Evolutionary conservation across 2,329 filamentous ascomycete genomes (phyloP), one percentile per base, ranked within the genome.

Genomic region (Colletotrichum tropicale): DNA sequence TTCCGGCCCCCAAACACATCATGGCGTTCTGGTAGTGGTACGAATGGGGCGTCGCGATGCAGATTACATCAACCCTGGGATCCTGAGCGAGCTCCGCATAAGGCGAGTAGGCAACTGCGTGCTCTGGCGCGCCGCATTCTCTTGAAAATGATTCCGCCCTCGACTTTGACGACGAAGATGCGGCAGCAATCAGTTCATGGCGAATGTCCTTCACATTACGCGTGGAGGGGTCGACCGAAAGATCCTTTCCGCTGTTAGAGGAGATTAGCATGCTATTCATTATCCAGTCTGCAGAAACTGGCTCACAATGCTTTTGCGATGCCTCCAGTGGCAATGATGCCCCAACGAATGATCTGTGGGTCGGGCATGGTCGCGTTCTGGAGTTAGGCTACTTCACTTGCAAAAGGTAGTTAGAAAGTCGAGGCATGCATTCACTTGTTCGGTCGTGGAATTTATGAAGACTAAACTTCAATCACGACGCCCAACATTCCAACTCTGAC

Each of bases 1-100:
- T 98, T 80, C 95, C 94, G 10, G 94, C 94, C 78, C 95, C 91
- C 48, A 98, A 88, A 56, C 93, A 94, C n/a, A 98, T 90, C 91
- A 96, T 95, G 78, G 92, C 91, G 85, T 98, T 96, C 84, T 98
- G 95, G 87, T 96, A 98, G 87, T 98, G 96, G 84, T 98, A 96
- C 80, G 94, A 96, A 87, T 98, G 96, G 18, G 96, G 96, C 5
- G 96, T 98, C 28, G 95, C 95, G 71, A 98, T 91, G 84, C 98
- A 98, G 85, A 98, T 86, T 80, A 98, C 94, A 84, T 98, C 94
- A 78, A 98, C 91, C 80, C 94, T 90, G 8, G 93, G 87, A 82
- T 98, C 95, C 66, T 91, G 90, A 26, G 96, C 95, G 34, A 98
- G 90, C 82, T 96, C 94, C 76, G 93, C 89, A 85, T 98, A 98